Evolutionary conservation across 768 basidiomycete genomes (phyloP), one percentile per base, ranked within the genome.

Genomic region (Suillus bovinus): DNA sequence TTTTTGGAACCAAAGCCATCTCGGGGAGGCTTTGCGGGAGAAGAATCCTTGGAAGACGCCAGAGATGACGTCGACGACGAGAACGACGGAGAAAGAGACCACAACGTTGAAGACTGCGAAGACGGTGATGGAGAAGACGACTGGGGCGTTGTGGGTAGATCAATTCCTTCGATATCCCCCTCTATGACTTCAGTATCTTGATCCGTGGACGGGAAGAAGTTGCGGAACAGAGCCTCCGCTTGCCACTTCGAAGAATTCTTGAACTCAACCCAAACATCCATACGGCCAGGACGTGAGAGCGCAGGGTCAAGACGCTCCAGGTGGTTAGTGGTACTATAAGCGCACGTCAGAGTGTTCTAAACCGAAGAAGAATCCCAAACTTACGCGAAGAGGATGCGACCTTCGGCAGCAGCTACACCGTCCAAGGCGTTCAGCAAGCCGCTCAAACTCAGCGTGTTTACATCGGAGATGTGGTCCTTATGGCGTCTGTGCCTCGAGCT

Each of bases 261-360:
- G 80, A 96, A 96, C 73, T 94, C 91, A 52, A 96, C 83, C 87
- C 91, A 93, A 9, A 96, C 91, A 69, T 96, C 94, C 90, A 93
- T 91, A 33, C 91, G 89, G 20, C 94, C 94, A 6, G 94, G 93
- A 59, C 94, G 88, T n/a, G 88, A 91, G 13, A 96, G 84, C 0
- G 94, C 94, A 5, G 93, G 91, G 68, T 96, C 94, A 1, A 96
- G 83, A 38, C 89, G 85, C 68, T 95, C 92, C n/a, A 94, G 80
- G 70, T 96, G 94, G 74, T 96, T 96, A 13, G 92, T 94, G 20
- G 92, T 94, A 0, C 91, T 93, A 66, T 16, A 46, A 27, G 47
- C 16, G 20, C 17, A 24, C 14, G 24, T 62, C 34, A 67, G 49
- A 11, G 59, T 27, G 20, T 63, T 36, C 11, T 33, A 20, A 16